Percentiles rank a stretch among this genome's conserved stretches.
Conservation (phyloP, 495 filamentous ascomycete genomes). For the Neurospora terricola region DNA sequence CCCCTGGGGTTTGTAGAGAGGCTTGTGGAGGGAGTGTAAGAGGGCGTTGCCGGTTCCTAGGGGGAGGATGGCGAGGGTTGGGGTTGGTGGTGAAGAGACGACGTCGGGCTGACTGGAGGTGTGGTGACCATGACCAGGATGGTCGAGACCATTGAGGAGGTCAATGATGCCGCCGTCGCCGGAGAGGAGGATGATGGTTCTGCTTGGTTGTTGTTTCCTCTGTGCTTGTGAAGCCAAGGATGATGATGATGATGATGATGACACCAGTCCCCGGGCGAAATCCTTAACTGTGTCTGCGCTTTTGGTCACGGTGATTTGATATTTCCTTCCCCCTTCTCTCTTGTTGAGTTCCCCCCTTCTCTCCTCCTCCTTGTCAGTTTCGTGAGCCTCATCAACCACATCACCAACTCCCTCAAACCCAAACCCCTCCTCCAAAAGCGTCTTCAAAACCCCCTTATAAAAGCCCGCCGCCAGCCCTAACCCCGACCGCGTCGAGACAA, state of each 20-base stretch:
- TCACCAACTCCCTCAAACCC: not conserved
- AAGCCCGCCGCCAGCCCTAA: conserved; percentile 48
- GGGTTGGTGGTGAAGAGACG: conserved; percentile 15
- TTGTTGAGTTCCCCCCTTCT: not conserved
- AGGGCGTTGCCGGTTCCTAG: conserved; percentile 87
- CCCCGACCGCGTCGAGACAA: conserved; percentile 69
- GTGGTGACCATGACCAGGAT: not conserved
- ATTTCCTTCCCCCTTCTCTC: conserved; percentile 6
- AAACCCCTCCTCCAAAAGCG: conserved; percentile 35
- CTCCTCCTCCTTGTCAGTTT: not conserved
- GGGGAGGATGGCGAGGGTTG: conserved; percentile 57
- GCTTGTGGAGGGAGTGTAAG: conserved; percentile 53
- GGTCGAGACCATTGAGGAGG: conserved; percentile 50
- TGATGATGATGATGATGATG: conserved; percentile 19
- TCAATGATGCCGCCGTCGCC: conserved; percentile 83
- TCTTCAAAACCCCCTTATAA: conserved; percentile 46
- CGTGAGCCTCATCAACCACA: not conserved
- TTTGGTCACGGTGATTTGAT: conserved; percentile 48
- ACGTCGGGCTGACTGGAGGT: not conserved
- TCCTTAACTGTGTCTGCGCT: conserved; percentile 50
- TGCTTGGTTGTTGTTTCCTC: conserved; percentile 26
- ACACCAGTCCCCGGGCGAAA: conserved; percentile 41
- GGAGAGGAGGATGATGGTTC: conserved; percentile 63
- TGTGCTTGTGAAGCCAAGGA: conserved; percentile 17
- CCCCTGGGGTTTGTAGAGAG: conserved; percentile 7